Evolutionary conservation across 495 filamentous ascomycete genomes (phyloP), one percentile per base, ranked within the genome.

Genomic region (Chaetomium fimeti): DNA sequence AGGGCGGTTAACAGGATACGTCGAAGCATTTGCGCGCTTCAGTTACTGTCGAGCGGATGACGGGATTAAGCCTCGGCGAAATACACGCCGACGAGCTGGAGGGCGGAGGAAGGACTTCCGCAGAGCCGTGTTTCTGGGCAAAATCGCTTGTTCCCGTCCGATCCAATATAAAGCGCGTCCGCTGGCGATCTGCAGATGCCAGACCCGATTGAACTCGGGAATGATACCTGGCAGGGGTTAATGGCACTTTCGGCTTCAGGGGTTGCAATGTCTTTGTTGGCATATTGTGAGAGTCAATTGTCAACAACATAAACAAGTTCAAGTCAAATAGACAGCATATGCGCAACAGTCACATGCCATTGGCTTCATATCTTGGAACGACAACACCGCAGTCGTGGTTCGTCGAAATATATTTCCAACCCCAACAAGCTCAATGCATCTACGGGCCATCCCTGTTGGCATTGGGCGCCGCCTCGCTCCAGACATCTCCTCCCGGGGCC

Each of bases 381-480:
- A 43, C 40, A 43, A 43, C 4, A 18, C 4, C 16, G 40, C 16
- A 16, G 40, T 43, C 40, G 4, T 43, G 40, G 1, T 43, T 43
- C 40, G 18, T 49, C 45, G 2, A 49, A 49, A 2, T 22, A 20
- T 11, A 6, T 24, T 18, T n/a, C 20, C 45, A 11, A 6, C 3
- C 6, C 11, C 48, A 18, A 8, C 29, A 38, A 16, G 13, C 5
- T 9, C 32, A 12, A 12, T 3, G 2, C 18, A 24, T 58, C 59
- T 18, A 68, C 18, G 66, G 66, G 15, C 66, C 66, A 9, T 62
- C 42, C 16, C 63, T 60, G 47, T 69, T 69, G 1, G 63, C 60
- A 38, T 69, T 66, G 49, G 63, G 67, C 42, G 67, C 67, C n/a
- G 67, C 63, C 25, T 66, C 63, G 32, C 48, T 60, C 67, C 67